A percentile compares a stretch with the other conserved stretches of the same genome.
Conservation (phyloP, 2,329 filamentous ascomycete genomes). For the Exserohilum turcica region DNA sequence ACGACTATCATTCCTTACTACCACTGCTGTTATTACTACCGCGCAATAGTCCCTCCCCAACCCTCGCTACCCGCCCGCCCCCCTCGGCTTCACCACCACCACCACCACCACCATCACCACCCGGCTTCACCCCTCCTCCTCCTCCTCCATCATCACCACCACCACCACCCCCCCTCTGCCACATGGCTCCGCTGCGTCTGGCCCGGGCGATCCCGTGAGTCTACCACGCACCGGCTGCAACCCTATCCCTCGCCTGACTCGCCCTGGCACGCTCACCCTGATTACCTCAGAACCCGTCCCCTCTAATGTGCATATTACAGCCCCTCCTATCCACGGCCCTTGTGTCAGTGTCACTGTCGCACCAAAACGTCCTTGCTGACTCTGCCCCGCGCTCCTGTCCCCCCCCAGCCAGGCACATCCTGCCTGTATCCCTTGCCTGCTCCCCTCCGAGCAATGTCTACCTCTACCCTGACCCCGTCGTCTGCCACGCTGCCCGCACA, state of each 20-base stretch:
- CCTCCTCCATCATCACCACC: neutral
- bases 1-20: too few species aligned
- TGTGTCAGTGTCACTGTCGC: conserved; percentile 15
- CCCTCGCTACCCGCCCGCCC: conserved; percentile 11
- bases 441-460: conserved; percentile 15
- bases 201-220: conserved; percentile 34
- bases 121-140: neutral
- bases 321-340: conserved; percentile 10
- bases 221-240: conserved; percentile 16
- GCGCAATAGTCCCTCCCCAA: too few species aligned
- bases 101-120: too few species aligned
- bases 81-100: neutral
- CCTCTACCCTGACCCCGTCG: neutral
- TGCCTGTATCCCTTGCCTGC: conserved; percentile 1
- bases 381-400: neutral
- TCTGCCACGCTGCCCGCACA: conserved; percentile 2
- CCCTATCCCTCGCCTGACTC: conserved; percentile 19
- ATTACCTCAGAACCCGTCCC: conserved; percentile 34
- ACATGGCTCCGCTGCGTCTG: conserved; percentile 18
- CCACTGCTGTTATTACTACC: too few species aligned
- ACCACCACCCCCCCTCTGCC: neutral
- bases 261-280: conserved; percentile 20
- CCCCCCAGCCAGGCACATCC: neutral
- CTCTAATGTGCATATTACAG: conserved; percentile 27
- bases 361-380: conserved; percentile 13